These are phyloP conservation scores for Saturnispora ahearnii DNA, from an alignment of 805 yeast genomes.

Conservation along the genomic window DNA sequence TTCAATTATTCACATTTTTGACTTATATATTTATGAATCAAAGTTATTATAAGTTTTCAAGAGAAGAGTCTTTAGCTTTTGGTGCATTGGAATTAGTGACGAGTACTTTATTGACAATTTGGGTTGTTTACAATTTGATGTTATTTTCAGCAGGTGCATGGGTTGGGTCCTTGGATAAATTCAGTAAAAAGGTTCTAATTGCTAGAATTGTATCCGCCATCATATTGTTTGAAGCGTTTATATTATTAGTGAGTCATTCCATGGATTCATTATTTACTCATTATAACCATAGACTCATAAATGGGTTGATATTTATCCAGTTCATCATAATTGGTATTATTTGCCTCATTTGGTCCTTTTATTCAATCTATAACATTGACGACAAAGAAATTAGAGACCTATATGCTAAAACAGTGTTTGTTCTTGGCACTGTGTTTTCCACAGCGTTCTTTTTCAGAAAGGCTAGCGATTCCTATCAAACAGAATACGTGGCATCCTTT, in stretches of 20 bases:
- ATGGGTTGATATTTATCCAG: not conserved
- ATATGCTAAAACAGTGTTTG: not conserved
- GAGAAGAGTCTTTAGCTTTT: constrained; percentile 15
- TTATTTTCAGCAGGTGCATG: constrained; percentile 24
- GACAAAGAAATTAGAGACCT: not conserved
- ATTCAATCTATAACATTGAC: not conserved
- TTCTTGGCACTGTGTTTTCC: not conserved
- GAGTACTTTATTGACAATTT: constrained; percentile 21
- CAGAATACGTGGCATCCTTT: not conserved
- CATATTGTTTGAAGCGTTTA: not conserved
- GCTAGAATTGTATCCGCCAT: not conserved
- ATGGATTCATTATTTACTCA: too few relatives aligned
- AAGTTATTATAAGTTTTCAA: constrained; percentile 20
- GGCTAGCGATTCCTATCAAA: not conserved
- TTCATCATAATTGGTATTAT: not conserved
- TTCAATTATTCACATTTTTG: constrained; percentile 14
- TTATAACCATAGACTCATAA: too few relatives aligned
- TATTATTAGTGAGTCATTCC: not conserved
- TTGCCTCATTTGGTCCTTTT: not conserved
- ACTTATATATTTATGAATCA: constrained; percentile 18
- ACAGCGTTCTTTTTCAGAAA: not conserved
- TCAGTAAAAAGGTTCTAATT: not conserved
- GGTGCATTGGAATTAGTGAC: constrained; percentile 16
- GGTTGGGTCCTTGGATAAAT: constrained; percentile 5
- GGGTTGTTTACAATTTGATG: constrained; percentile 27